Conservation (phyloP, 2,329 filamentous ascomycete species). For the Cercospora sp. region DNA sequence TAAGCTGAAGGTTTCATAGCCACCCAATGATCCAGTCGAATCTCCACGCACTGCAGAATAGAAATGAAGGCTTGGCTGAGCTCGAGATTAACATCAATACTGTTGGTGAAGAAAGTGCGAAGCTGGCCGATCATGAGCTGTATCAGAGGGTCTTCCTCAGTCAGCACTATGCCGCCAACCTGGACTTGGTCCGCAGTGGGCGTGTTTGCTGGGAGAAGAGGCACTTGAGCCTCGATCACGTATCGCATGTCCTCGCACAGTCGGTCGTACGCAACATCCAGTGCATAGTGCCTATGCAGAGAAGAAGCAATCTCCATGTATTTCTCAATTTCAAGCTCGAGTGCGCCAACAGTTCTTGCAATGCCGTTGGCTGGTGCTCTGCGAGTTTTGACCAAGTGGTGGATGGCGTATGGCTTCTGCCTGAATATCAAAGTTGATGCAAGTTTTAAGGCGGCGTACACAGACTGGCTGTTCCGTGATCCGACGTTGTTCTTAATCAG, state of each 20-base stretch:
- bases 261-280: constrained; percentile 71
- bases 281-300: constrained; percentile 67
- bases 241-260: constrained; percentile 66
- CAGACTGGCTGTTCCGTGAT: constrained; percentile 83
- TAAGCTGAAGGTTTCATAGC: constrained; percentile 46
- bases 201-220: constrained; percentile 12
- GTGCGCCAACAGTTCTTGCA: constrained; percentile 68
- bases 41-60: constrained; percentile 78
- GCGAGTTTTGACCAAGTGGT: constrained; percentile 70
- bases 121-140: constrained; percentile 60
- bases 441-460: constrained; percentile 83
- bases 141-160: constrained; percentile 59
- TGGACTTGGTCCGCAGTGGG: constrained; percentile 2
- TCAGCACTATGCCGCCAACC: constrained; percentile 21
- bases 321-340: constrained; percentile 72
- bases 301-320: constrained; percentile 67
- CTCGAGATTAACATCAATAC: constrained; percentile 85
- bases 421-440: constrained; percentile 81
- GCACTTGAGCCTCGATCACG: constrained; percentile 36
- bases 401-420: constrained; percentile 83
- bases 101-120: constrained; percentile 81
- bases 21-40: constrained; percentile 88
- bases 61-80: constrained; percentile 82
- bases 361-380: constrained; percentile 55
- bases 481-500: constrained; percentile 81